A percentile compares a stretch with the other conserved stretches of the same genome.
phyloP scores from a whole-genome alignment of 2,329 filamentous ascomycete genomes.

The Monosporascus sp. region DNA sequence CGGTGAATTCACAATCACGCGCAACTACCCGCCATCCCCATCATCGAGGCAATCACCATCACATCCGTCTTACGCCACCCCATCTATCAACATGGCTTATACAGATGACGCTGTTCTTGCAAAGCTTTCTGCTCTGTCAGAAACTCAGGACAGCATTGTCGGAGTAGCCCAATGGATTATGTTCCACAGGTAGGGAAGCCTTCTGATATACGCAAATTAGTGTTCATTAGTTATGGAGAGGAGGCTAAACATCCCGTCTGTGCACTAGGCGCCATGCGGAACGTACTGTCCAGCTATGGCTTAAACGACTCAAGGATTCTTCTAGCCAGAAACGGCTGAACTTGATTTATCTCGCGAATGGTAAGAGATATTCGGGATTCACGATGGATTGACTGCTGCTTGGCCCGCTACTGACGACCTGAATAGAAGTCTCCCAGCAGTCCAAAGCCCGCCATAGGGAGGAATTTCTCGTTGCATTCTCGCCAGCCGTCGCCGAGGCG shows the following conservation, averaged over 20 bases:
- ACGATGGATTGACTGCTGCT: constrained; percentile 10
- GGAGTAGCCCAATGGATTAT: constrained; percentile 99
- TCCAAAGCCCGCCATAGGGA: constrained; percentile 88
- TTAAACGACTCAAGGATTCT: constrained; percentile 83
- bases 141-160: constrained; percentile 95
- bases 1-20: constrained; percentile 3
- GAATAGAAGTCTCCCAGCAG: constrained; percentile 85
- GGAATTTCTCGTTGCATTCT: constrained; percentile 88
- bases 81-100: constrained; percentile 68
- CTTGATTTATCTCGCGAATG: constrained; percentile 91
- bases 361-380: constrained; percentile 40
- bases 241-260: constrained; percentile 24
- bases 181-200: constrained; percentile 76
- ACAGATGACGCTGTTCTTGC: constrained; percentile 92
- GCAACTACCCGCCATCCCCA: neutral
- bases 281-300: constrained; percentile 85
- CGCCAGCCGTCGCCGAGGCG: constrained; percentile 89
- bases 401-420: constrained; percentile 4
- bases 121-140: constrained; percentile 91
- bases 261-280: constrained; percentile 75
- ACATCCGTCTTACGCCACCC: neutral
- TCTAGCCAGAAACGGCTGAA: constrained; percentile 81
- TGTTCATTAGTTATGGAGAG: constrained; percentile 1
- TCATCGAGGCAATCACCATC: constrained; percentile 1
- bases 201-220: constrained; percentile 2